Conservation (phyloP, 2,329 filamentous ascomycete genomes). For the Fusarium bactridioides region DNA sequence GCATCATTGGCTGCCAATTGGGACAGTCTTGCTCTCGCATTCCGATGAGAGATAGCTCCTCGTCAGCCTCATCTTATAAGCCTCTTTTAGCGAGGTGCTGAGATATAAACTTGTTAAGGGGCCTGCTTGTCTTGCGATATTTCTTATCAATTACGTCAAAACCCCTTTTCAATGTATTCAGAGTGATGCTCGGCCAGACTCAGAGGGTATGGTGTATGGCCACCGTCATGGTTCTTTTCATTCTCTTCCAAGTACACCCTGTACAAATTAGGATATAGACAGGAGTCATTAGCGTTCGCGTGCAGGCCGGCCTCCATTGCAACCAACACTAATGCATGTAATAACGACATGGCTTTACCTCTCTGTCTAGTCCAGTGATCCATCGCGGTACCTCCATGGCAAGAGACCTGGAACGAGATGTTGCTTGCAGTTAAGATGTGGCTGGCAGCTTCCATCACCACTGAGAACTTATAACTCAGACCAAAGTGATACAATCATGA, state of each 20-base stretch:
- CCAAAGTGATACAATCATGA: no score
- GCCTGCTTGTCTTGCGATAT: no score
- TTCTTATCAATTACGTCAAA: no score
- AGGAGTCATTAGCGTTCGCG: neutral
- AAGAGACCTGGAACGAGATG: no score
- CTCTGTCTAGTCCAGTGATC: no score
- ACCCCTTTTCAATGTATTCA: no score
- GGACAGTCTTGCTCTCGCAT: accelerated
- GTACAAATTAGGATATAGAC: neutral
- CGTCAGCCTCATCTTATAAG: accelerated
- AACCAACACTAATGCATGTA: neutral
- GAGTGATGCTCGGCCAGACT: no score
- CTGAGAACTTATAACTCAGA: no score
- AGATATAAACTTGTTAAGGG: accelerated
- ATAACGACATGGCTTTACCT: neutral
- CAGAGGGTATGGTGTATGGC: no score
- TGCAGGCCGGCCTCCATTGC: neutral
- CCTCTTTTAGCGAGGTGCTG: neutral
- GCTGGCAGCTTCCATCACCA: no score
- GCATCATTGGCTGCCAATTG: accelerated
- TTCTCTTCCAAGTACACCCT: neutral
- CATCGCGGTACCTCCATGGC: no score
- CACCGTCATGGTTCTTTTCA: neutral
- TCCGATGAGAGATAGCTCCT: neutral
- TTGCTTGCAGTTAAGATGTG: no score